Conservation (phyloP, 2,329 filamentous ascomycete genomes). For the Pseudofabraea citricarpa region DNA sequence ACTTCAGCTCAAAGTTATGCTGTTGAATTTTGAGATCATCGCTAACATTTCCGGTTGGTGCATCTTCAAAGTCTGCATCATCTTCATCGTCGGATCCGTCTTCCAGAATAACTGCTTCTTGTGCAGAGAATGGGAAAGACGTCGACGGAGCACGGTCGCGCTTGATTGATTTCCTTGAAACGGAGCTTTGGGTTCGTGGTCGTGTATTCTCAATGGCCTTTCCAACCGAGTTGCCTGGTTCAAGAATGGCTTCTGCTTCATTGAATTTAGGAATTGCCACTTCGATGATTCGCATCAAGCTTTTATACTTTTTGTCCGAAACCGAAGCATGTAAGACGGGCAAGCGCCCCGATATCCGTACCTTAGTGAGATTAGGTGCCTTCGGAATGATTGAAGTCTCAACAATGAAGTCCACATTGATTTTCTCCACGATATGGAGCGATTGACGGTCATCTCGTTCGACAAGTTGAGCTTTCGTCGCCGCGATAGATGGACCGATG, state of each 20-base stretch:
- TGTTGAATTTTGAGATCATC: slow-evolving; percentile 73
- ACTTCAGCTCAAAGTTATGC: slow-evolving; percentile 92
- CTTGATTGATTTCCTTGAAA: slow-evolving; percentile 35
- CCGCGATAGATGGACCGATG: slow-evolving; percentile 88
- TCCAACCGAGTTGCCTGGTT: slow-evolving; percentile 3
- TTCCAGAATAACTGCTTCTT: slow-evolving; percentile 75
- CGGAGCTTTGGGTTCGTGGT: slow-evolving; percentile 19
- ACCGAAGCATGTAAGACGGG: slow-evolving; percentile 88
- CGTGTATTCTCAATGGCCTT: slow-evolving; percentile 7
- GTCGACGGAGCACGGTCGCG: slow-evolving; percentile 58
- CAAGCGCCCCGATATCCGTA: slow-evolving; percentile 85
- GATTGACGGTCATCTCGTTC: slow-evolving; percentile 63
- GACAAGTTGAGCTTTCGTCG: slow-evolving; percentile 77
- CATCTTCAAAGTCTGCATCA: slow-evolving; percentile 63
- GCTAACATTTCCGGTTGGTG: slow-evolving; percentile 49
- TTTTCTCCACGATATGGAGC: slow-evolving; percentile 89
- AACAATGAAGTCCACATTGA: slow-evolving; percentile 96
- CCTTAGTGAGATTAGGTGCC: slow-evolving; percentile 84
- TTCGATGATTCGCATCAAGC: slow-evolving; percentile 91
- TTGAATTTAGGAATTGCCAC: slow-evolving; percentile 86
- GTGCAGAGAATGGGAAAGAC: slow-evolving; percentile 68
- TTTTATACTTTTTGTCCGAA: slow-evolving; percentile 96
- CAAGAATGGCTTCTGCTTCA: slow-evolving; percentile 34
- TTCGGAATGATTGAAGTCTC: slow-evolving; percentile 97
- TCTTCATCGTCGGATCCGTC: slow-evolving; percentile 38